phyloP scores from a whole-genome alignment of 116 monocot genomes.

The Dioscorea cayenensis region DNA sequence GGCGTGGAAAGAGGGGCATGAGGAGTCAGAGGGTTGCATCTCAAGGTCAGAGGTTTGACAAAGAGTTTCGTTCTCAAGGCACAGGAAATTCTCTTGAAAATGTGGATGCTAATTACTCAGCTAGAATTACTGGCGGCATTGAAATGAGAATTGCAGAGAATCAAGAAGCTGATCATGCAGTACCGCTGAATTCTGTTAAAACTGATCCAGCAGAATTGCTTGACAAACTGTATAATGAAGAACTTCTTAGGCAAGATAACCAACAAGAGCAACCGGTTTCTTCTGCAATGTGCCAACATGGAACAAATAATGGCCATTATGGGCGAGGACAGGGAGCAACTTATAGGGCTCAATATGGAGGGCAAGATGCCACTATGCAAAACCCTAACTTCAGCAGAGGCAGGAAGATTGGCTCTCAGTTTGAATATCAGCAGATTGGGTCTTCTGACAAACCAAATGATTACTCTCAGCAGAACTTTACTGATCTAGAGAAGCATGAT shows the following conservation, averaged over 20 bases:
- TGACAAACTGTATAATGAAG: slow-evolving; percentile 2
- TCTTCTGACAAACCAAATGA: slow-evolving; percentile 22
- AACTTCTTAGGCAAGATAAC: neutral
- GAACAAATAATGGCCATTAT: slow-evolving; percentile 6
- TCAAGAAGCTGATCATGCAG: slow-evolving; percentile 18
- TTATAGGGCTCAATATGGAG: slow-evolving; percentile 9
- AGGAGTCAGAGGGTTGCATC: slow-evolving; percentile 18
- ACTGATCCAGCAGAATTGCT: neutral
- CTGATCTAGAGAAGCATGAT: slow-evolving; percentile 11
- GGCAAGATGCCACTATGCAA: neutral
- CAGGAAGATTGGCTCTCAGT: slow-evolving; percentile 16
- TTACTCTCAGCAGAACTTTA: slow-evolving; percentile 9
- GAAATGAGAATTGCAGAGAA: slow-evolving; percentile 8
- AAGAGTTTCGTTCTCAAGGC: slow-evolving; percentile 2
- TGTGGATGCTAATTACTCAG: neutral
- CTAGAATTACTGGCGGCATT: neutral
- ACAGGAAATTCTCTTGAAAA: slow-evolving; percentile 3
- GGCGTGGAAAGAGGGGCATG: slow-evolving; percentile 19
- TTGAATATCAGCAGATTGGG: slow-evolving; percentile 40
- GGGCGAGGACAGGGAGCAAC: slow-evolving; percentile 17
- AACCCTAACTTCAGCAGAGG: slow-evolving; percentile 16
- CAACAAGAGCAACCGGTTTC: slow-evolving; percentile 10
- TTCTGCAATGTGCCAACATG: slow-evolving; percentile 5
- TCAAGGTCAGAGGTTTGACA: slow-evolving; percentile 5
- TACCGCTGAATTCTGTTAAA: neutral